phyloP scores from a whole-genome alignment of 2,329 filamentous ascomycete genomes.

The Scopulariopsis brevicaulis region DNA sequence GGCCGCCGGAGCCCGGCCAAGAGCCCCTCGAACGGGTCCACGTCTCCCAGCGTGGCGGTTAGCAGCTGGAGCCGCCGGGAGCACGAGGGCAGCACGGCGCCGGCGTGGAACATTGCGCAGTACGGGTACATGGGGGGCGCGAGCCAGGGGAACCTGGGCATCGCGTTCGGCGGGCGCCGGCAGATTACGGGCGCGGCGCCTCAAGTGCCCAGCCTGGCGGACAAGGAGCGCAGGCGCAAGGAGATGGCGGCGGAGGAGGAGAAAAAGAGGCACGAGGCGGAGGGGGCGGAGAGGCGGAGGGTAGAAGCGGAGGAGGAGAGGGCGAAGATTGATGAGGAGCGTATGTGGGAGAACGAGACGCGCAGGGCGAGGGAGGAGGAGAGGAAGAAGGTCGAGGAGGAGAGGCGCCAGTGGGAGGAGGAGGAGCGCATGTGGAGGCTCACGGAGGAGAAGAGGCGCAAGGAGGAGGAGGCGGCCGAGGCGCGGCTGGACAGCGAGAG shows the following conservation, averaged over 20 bases:
- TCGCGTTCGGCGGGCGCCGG: constrained; percentile 80
- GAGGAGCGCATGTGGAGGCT: constrained; percentile 67
- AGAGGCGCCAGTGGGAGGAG: constrained; percentile 66
- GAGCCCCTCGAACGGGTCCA: constrained; percentile 35
- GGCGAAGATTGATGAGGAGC: constrained; percentile 51
- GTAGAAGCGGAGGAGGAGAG: constrained; percentile 49
- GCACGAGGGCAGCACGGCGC: constrained; percentile 70
- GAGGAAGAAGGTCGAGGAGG: constrained; percentile 48
- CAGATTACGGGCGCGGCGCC: constrained; percentile 85
- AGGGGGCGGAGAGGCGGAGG: constrained; percentile 39
- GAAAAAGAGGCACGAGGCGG: constrained; percentile 39
- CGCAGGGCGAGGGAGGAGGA: constrained; percentile 48
- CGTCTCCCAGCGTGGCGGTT: constrained; percentile 40
- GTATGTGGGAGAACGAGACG: constrained; percentile 55
- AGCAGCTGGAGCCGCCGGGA: constrained; percentile 85
- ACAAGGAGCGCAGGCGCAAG: constrained; percentile 63
- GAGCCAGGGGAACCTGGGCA: constrained; percentile 88
- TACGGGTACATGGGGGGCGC: constrained; percentile 98
- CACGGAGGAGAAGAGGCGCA: constrained; percentile 59
- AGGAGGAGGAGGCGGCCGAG: constrained; percentile 65
- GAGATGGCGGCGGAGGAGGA: constrained; percentile 49
- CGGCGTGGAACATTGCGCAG: constrained; percentile 97
- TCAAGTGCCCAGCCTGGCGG: constrained; percentile 65
- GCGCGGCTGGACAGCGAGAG: constrained; percentile 56
- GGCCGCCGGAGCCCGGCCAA: constrained; percentile 47